phyloP scores from a whole-genome alignment of 2,329 filamentous ascomycete genomes.

The Apiospora pterosperma region DNA sequence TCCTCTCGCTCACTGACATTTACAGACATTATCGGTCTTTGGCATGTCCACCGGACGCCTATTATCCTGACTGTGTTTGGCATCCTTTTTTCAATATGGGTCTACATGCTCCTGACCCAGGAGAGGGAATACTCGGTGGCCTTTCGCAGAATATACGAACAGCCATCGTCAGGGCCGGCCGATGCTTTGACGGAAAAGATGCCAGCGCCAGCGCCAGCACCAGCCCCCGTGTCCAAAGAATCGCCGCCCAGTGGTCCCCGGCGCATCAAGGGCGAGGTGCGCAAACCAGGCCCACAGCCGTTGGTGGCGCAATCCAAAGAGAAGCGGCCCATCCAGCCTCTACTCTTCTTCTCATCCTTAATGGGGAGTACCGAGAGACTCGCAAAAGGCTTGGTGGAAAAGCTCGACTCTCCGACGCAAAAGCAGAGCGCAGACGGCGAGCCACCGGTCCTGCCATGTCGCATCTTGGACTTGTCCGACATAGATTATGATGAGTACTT shows the following conservation, averaged over 20 bases:
- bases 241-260: constrained; percentile 38
- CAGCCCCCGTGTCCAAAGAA: neutral
- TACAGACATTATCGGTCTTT: constrained; percentile 35
- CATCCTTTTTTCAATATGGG: constrained; percentile 30
- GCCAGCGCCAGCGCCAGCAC: neutral
- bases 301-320: constrained; percentile 24
- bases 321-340: constrained; percentile 57
- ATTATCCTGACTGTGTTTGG: constrained; percentile 36
- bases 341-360: constrained; percentile 88
- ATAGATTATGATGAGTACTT: constrained; percentile 95
- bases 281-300: constrained; percentile 29
- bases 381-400: constrained; percentile 59
- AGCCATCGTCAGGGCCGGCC: constrained; percentile 2
- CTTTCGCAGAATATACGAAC: constrained; percentile 19
- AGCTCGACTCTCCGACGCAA: constrained; percentile 50
- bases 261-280: constrained; percentile 43
- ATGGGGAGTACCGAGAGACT: constrained; percentile 78
- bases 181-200: constrained; percentile 24
- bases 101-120: constrained; percentile 25
- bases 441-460: constrained; percentile 49
- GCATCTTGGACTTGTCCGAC: constrained; percentile 75
- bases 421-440: constrained; percentile 36
- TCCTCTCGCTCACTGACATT: neutral
- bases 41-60: constrained; percentile 44
- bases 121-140: constrained; percentile 25